A percentile compares a stretch with the other conserved stretches of the same genome.
phyloP scores from a whole-genome alignment of 352 stramenopile species.

The Globisporangium apiculatum region DNA sequence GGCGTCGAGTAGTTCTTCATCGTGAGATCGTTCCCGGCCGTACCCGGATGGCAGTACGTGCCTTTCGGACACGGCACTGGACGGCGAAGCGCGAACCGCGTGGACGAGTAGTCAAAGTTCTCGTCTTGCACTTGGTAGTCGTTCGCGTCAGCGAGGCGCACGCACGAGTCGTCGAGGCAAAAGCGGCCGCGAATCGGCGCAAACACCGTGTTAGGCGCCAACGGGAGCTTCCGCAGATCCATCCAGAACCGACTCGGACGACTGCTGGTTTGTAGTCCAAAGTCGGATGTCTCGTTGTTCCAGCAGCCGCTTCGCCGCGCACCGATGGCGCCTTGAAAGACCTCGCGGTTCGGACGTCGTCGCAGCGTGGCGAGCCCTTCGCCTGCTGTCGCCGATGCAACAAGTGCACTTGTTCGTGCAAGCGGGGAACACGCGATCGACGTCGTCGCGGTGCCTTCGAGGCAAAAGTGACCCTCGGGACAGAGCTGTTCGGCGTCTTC shows the following conservation, averaged over 20 bases:
- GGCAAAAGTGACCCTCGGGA: conserved; percentile 93
- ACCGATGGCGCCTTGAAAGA: conserved; percentile 33
- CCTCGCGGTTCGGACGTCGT: conserved; percentile 18
- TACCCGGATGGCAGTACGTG: conserved; percentile 87
- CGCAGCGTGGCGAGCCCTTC: conserved; percentile 37
- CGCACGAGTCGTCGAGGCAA: conserved; percentile 91
- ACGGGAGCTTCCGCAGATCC: conserved; percentile 87
- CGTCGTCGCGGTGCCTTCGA: conserved; percentile 93
- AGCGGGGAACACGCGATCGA: conserved; percentile 78
- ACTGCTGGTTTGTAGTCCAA: conserved; percentile 89
- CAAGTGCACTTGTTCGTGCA: conserved; percentile 31
- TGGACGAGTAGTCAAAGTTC: conserved; percentile 82
- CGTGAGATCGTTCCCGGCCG: conserved; percentile 53
- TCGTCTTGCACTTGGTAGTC: conserved; percentile 68
- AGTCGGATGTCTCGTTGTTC: conserved; percentile 93
- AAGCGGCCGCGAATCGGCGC: conserved; percentile 87
- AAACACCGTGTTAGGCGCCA: conserved; percentile 70
- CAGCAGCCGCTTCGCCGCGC: conserved; percentile 87
- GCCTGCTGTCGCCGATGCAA: conserved; percentile 21
- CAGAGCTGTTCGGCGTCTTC: conserved; percentile 89
- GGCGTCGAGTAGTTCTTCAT: conserved; percentile 88
- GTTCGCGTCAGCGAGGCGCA: conserved; percentile 78
- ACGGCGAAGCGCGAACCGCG: conserved; percentile 66
- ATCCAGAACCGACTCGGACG: conserved; percentile 90
- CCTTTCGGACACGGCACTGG: conserved; percentile 84